Evolutionary conservation across 129 eudicot species (phyloP), one percentile per base, ranked within the genome.

Genomic region (Helianthus annuus): DNA sequence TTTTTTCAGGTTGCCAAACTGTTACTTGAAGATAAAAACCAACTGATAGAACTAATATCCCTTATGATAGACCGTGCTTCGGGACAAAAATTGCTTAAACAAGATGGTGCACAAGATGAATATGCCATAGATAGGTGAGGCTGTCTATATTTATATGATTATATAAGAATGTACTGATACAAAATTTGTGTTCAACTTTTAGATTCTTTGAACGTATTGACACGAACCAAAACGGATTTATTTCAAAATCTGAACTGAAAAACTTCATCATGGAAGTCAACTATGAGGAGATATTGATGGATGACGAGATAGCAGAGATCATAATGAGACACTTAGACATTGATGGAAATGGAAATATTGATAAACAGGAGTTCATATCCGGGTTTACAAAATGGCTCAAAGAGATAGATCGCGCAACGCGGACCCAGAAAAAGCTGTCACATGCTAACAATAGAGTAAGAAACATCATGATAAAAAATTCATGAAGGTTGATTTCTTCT

Each of bases 311-410:
- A 34, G 80, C 80, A 16, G 88, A 82, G 64, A 69, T 67, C 16
- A 83, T 88, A 15, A 79, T 91, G 86, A 70, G 84, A 70, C 88
- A 88, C 70, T 80, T 88, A n/a, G 97, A 91, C 69, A 71, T 71
- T 13, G 87, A 72, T 29, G 83, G 84, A 42, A 85, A 91, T 80
- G 84, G 78, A 1, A 27, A 63, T 73, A 75, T 91, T 38, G 80
- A 69, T 70, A 80, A 75, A 75, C 85, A 83, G 5, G 97, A 91
- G 77, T 91, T 91, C 68, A 60, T 71, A 16, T 61, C 81, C 2
- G 92, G 95, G 53, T 68, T 91, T 15, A 74, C 80, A 39, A 85
- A 82, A 64, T 85, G 85, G 85, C 84, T 85, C 19, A 69, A 75
- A 52, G 51, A 16, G 56, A 80, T 75, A 48, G 61, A 76, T 36